Percentiles rank a stretch among this genome's conserved stretches.
phyloP scores from a whole-genome alignment of 1,139 yeast genomes.

The Fermentozyma sake region DNA sequence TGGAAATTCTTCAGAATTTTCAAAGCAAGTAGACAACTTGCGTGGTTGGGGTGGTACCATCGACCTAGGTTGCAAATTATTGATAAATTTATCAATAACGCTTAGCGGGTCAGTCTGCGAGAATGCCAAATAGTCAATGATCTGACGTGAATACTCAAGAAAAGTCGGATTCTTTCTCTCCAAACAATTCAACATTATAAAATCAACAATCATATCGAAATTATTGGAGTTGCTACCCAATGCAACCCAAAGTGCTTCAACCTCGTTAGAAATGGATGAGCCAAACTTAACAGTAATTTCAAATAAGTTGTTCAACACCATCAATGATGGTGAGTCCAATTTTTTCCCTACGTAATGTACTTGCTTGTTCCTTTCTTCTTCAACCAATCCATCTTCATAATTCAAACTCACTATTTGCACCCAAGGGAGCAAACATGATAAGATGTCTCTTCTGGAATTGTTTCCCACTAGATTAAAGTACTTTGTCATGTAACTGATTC shows the following conservation, averaged over 20 bases:
- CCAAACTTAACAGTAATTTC: conserved; percentile 81
- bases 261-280: conserved; percentile 72
- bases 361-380: conserved; percentile 17
- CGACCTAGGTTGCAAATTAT: conserved; percentile 72
- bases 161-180: conserved; percentile 68
- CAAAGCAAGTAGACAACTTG: neutral
- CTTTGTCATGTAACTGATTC: conserved; percentile 71
- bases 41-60: conserved; percentile 72
- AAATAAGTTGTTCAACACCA: conserved; percentile 79
- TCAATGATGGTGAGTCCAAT: conserved; percentile 50
- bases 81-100: conserved; percentile 61
- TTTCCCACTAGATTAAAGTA: conserved; percentile 59
- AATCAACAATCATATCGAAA: conserved; percentile 68
- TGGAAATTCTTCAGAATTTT: conserved; percentile 30
- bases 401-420: conserved; percentile 71
- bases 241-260: conserved; percentile 94
- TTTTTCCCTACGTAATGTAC: too few species aligned
- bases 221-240: conserved; percentile 69
- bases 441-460: conserved; percentile 63
- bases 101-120: conserved; percentile 54
- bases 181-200: conserved; percentile 63
- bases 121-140: conserved; percentile 67
- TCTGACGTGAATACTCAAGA: conserved; percentile 76
- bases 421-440: conserved; percentile 87
- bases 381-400: conserved; percentile 25